Conservation (phyloP, 2,329 filamentous ascomycete genomes). For the Fusarium liriodendri region DNA sequence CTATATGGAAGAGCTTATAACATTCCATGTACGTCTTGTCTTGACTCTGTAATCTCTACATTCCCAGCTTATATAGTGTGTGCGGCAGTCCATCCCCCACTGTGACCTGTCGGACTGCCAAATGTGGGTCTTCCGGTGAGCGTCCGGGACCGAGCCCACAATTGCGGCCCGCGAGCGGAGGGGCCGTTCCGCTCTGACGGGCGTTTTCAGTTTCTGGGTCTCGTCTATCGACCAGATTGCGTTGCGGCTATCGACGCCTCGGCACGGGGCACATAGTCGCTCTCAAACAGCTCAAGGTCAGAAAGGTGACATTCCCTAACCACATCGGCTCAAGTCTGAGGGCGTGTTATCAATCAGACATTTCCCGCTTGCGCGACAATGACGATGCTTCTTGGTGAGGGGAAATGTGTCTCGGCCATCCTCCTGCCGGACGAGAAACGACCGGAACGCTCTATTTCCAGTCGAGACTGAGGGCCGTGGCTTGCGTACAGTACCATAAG, state of each 20-base stretch:
- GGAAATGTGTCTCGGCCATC: background rate
- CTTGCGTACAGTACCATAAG: background rate
- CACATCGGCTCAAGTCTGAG: conserved; percentile 8
- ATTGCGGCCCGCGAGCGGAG: conserved; percentile 26
- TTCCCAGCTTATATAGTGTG: background rate
- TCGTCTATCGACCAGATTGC: conserved; percentile 19
- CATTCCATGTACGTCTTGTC: background rate
- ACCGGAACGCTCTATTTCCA: background rate
- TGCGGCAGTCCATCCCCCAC: background rate
- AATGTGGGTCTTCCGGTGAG: conserved; percentile 8
- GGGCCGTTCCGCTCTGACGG: conserved; percentile 10
- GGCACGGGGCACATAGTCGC: conserved; percentile 34
- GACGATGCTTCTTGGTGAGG: conserved; percentile 4
- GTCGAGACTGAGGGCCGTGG: conserved; percentile 18
- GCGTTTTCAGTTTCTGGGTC: background rate
- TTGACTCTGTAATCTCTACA: background rate
- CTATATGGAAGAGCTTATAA: background rate
- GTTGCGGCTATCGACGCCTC: conserved; percentile 29
- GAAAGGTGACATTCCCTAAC: background rate
- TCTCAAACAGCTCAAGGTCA: background rate
- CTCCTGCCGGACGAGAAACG: background rate
- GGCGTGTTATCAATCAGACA: conserved; percentile 5
- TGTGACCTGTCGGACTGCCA: background rate
- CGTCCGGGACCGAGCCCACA: conserved; percentile 26
- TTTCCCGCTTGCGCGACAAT: conserved; percentile 10